phyloP scores from a whole-genome alignment of 140 eudicot species.

The Flaveria floridana region DNA sequence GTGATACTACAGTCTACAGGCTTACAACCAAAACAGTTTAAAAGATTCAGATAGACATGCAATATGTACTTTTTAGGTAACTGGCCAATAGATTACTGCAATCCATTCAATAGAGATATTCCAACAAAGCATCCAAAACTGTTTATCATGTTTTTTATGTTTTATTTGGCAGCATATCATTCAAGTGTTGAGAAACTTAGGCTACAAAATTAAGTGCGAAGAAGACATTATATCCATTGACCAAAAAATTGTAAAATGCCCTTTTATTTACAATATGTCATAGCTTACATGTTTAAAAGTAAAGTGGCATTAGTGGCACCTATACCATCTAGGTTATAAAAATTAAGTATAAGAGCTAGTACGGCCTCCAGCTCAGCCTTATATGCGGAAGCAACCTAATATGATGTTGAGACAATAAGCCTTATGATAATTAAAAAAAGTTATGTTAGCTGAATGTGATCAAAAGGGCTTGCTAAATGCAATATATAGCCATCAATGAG shows the following conservation, averaged over 20 bases:
- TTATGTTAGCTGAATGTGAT: not conserved
- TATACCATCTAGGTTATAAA: not conserved
- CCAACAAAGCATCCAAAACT: not conserved
- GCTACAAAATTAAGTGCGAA: not conserved
- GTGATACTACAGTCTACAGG: not conserved
- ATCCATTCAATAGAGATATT: not conserved
- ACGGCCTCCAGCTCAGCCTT: slow-evolving; percentile 8
- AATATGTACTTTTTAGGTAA: not conserved
- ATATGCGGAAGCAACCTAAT: slow-evolving; percentile 8
- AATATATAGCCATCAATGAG: not conserved
- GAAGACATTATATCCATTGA: not conserved
- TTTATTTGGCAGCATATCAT: not conserved
- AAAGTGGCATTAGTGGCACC: not conserved
- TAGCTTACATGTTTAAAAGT: not conserved
- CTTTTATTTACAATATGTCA: not conserved
- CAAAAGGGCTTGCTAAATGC: not conserved
- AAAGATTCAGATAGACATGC: not conserved
- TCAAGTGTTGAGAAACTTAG: not conserved
- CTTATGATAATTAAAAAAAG: no score
- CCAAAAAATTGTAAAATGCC: not conserved
- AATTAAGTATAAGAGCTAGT: not conserved
- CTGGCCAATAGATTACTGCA: not conserved
- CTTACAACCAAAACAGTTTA: not conserved
- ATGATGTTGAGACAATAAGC: not conserved
- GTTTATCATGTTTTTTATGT: not conserved